These are phyloP conservation scores for Pythium phragmitis DNA, from an alignment of 352 stramenopile species.

Conservation along the genomic window DNA sequence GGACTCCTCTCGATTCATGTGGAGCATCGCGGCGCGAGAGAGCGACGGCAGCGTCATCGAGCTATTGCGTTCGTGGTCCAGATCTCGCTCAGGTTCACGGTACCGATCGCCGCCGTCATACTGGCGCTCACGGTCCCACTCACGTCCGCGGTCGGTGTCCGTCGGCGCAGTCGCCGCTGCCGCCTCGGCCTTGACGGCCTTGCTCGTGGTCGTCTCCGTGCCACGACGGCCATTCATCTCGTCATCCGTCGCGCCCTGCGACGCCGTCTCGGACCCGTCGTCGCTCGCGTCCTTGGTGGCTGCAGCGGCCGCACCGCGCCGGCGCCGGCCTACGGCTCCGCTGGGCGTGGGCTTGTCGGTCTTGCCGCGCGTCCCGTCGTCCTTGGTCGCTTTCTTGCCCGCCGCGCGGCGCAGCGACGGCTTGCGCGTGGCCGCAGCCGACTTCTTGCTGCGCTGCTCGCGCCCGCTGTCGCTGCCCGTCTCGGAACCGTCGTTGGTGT, in stretches of 20 bases:
- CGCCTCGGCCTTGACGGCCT: neutral
- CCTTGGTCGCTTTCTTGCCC: slow-evolving; percentile 7
- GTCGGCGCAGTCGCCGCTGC: neutral
- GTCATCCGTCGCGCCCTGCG: slow-evolving; percentile 25
- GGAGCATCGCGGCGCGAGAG: slow-evolving; percentile 42
- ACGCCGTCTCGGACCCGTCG: slow-evolving; percentile 25
- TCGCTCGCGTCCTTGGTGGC: slow-evolving; percentile 14
- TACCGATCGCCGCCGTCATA: neutral
- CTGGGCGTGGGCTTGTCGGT: slow-evolving; percentile 11
- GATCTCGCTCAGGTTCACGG: neutral
- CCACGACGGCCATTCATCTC: slow-evolving; percentile 19
- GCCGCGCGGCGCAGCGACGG: slow-evolving; percentile 2
- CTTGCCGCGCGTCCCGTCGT: slow-evolving; percentile 15
- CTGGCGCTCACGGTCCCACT: neutral
- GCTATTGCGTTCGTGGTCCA: slow-evolving; percentile 15
- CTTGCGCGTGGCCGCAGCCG: neutral
- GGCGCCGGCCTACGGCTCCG: neutral
- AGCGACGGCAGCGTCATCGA: slow-evolving; percentile 43
- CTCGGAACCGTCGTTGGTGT: slow-evolving; percentile 20
- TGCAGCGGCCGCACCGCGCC: neutral
- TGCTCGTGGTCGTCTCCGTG: neutral
- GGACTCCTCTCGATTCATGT: slow-evolving; percentile 21
- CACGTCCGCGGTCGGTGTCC: neutral
- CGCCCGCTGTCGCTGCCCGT: slow-evolving; percentile 21
- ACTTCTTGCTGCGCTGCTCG: slow-evolving; percentile 7